A percentile compares a stretch with the other conserved stretches of the same genome.
phyloP scores from a whole-genome alignment of 1,284 basidiomycete genomes.

The Anthracocystis panici-leucophaei region DNA sequence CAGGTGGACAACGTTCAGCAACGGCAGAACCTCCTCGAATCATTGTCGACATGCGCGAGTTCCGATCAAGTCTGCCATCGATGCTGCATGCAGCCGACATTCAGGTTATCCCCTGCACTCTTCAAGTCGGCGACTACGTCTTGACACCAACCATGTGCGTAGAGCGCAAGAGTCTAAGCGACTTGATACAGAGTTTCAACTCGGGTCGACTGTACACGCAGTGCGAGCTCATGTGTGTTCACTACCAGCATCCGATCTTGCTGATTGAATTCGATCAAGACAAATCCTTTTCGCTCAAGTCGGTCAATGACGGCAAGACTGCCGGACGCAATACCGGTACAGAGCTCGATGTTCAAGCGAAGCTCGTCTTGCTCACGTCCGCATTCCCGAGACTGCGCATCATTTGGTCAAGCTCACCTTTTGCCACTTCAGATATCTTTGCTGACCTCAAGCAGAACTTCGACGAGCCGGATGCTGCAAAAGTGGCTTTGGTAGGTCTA shows the following conservation, averaged over 20 bases:
- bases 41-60: slow-evolving; percentile 96
- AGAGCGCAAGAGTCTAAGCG: slow-evolving; percentile 92
- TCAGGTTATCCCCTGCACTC: slow-evolving; percentile 85
- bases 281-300: slow-evolving; percentile 83
- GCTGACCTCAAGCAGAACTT: slow-evolving; percentile 88
- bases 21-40: slow-evolving; percentile 81
- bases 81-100: slow-evolving; percentile 86
- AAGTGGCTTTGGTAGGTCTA: slow-evolving; percentile 75
- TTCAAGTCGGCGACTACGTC: slow-evolving; percentile 96
- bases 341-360: slow-evolving; percentile 79
- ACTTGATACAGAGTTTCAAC: slow-evolving; percentile 90
- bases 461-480: slow-evolving; percentile 85
- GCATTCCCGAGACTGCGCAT: slow-evolving; percentile 91
- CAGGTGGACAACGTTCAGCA: slow-evolving; percentile 81
- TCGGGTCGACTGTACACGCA: slow-evolving; percentile 96
- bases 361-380: slow-evolving; percentile 87
- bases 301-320: slow-evolving; percentile 22
- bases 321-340: slow-evolving; percentile 54
- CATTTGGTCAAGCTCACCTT: slow-evolving; percentile 96
- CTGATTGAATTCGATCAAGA: slow-evolving; percentile 99
- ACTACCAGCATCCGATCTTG: slow-evolving; percentile 92
- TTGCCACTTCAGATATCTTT: slow-evolving; percentile 91
- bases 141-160: slow-evolving; percentile 94
- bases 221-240: slow-evolving; percentile 94
- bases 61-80: slow-evolving; percentile 90